Evolutionary conservation across 441 rosid genomes (phyloP).

Genomic region (Sinapis alba): DNA sequence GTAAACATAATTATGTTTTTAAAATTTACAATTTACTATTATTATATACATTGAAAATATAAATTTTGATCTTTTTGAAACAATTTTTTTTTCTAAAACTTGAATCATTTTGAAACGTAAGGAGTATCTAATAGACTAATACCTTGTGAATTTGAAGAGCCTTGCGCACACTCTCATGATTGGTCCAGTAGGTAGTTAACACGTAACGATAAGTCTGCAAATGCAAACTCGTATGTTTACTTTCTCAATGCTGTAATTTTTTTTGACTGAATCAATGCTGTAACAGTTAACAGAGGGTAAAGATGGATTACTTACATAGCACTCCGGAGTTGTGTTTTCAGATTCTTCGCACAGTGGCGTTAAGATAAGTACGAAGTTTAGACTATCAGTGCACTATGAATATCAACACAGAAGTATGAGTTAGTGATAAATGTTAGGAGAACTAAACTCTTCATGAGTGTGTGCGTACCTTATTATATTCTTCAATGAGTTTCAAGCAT

Average conservation of each 20-base stretch:
- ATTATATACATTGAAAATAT: too few species aligned
- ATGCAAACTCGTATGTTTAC: background rate
- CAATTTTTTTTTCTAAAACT: too few species aligned
- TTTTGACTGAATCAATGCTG: too few species aligned
- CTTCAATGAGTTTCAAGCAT: conserved; percentile 45
- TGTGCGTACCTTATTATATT: conserved; percentile 39
- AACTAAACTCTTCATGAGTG: background rate
- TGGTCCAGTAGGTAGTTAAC: conserved; percentile 53
- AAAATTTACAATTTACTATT: too few species aligned
- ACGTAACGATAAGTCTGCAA: conserved; percentile 45
- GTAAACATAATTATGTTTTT: too few species aligned
- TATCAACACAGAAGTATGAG: background rate
- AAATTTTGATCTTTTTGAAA: too few species aligned
- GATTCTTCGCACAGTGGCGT: background rate
- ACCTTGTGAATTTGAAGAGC: conserved; percentile 47
- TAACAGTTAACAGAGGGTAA: background rate
- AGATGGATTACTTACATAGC: conserved; percentile 27
- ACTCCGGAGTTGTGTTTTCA: conserved; percentile 18
- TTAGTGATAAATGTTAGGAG: conserved; percentile 1
- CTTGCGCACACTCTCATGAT: conserved; percentile 51
- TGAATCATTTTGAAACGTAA: too few species aligned
- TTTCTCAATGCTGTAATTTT: background rate
- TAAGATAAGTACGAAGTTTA: conserved; percentile 5
- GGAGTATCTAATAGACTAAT: too few species aligned
- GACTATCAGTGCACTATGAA: conserved; percentile 37